Conservation (phyloP, 164 flowering plant species). For the Vitis labrusca region DNA sequence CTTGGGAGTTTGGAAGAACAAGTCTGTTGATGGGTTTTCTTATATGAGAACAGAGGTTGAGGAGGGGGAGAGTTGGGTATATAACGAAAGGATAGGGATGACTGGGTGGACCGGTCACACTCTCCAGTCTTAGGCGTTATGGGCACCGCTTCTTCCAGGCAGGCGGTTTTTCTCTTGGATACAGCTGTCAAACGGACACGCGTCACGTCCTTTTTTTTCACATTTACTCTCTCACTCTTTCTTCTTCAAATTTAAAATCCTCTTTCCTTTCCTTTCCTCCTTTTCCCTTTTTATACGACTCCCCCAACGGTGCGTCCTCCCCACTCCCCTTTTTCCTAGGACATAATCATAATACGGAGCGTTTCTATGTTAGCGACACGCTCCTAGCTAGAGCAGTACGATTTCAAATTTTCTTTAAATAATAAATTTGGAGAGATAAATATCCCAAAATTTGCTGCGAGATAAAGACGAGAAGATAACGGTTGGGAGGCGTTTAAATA, state of each 20-base stretch:
- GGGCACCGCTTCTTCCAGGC: constrained; percentile 42
- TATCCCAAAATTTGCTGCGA: too few relatives aligned
- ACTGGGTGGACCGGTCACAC: constrained; percentile 33
- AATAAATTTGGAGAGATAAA: background rate
- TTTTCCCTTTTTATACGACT: background rate
- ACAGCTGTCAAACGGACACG: constrained; percentile 70
- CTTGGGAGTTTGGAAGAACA: background rate
- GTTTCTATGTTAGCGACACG: too few relatives aligned
- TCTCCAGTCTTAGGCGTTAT: constrained; percentile 13
- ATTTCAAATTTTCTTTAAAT: too few relatives aligned
- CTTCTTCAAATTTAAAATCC: background rate
- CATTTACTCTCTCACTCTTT: constrained; percentile 23
- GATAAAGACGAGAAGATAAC: constrained; percentile 13
- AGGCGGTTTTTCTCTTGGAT: constrained; percentile 46
- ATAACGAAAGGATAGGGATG: constrained; percentile 18
- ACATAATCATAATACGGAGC: too few relatives aligned
- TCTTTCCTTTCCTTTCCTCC: background rate
- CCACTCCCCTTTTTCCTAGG: background rate
- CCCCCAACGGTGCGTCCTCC: background rate
- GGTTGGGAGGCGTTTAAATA: constrained; percentile 23
- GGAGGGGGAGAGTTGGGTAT: background rate
- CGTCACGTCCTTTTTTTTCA: constrained; percentile 34
- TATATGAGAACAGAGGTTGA: background rate
- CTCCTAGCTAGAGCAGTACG: too few relatives aligned
- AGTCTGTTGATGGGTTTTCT: background rate